phyloP scores from a whole-genome alignment of 768 basidiomycete genomes.

The Kwoniella mangroviensis region DNA sequence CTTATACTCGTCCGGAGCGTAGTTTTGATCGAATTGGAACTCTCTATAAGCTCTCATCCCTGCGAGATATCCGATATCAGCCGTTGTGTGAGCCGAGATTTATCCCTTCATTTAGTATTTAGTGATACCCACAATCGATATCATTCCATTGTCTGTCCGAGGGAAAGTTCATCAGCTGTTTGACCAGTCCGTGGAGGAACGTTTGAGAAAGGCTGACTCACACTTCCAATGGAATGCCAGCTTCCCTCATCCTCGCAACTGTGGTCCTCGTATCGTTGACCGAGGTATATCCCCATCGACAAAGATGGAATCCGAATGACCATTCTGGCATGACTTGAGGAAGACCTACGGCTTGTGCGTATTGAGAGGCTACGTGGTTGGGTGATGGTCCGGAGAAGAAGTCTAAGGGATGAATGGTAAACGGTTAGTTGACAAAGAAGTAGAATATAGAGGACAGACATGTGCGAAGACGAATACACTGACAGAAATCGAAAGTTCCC shows the following conservation, averaged over 20 bases:
- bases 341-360: slow-evolving; percentile 69
- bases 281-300: slow-evolving; percentile 65
- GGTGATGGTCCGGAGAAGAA: slow-evolving; percentile 66
- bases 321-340: slow-evolving; percentile 75
- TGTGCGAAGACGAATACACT: neutral
- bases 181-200: no score
- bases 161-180: no score
- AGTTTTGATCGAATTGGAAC: slow-evolving; percentile 50
- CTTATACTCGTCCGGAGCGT: slow-evolving; percentile 38
- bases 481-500: slow-evolving; percentile 72
- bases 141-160: slow-evolving; percentile 40
- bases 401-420: slow-evolving; percentile 43
- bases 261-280: slow-evolving; percentile 66
- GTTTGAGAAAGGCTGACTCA: slow-evolving; percentile 3
- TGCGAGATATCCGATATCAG: neutral
- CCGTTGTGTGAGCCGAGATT: neutral
- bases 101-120: neutral
- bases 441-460: neutral
- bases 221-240: slow-evolving; percentile 77
- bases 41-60: slow-evolving; percentile 47
- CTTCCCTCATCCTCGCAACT: slow-evolving; percentile 67
- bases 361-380: slow-evolving; percentile 69
- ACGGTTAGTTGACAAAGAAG: no score
- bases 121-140: slow-evolving; percentile 39
- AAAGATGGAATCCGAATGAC: slow-evolving; percentile 78